A percentile compares a stretch with the other conserved stretches of the same genome.
Conservation (phyloP, 352 stramenopile species). For the Pythium apleroticum region DNA sequence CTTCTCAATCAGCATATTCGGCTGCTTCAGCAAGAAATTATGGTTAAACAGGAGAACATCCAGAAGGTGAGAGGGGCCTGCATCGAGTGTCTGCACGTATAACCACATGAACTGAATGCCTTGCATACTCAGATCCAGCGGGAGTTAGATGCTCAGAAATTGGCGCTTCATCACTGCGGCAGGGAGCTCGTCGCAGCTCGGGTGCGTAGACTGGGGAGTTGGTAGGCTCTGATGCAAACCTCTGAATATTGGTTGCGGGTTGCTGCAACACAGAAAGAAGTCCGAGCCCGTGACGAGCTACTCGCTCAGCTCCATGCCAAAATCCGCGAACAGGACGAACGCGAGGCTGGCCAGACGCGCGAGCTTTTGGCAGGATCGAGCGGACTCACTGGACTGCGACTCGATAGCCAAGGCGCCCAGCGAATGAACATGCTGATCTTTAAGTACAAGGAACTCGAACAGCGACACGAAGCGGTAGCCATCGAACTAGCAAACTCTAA, state of each 20-base stretch:
- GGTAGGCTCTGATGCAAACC: not conserved
- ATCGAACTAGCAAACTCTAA: slow-evolving; percentile 40
- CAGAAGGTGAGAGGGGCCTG: slow-evolving; percentile 17
- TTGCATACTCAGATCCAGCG: slow-evolving; percentile 44
- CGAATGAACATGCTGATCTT: slow-evolving; percentile 52
- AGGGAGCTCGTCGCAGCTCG: slow-evolving; percentile 57
- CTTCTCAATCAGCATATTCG: slow-evolving; percentile 45
- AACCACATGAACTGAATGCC: not conserved
- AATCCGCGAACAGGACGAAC: slow-evolving; percentile 32
- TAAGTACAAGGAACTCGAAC: slow-evolving; percentile 71
- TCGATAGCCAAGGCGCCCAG: slow-evolving; percentile 33
- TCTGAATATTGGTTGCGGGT: not conserved
- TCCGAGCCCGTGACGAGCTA: slow-evolving; percentile 46
- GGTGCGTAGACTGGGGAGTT: slow-evolving; percentile 26
- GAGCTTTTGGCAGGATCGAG: slow-evolving; percentile 30
- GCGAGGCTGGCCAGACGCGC: slow-evolving; percentile 40
- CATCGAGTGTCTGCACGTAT: not conserved
- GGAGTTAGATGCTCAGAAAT: slow-evolving; percentile 53
- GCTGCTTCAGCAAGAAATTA: slow-evolving; percentile 49
- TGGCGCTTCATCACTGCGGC: slow-evolving; percentile 60
- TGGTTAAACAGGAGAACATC: slow-evolving; percentile 37
- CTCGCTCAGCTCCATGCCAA: slow-evolving; percentile 38
- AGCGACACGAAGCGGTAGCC: slow-evolving; percentile 33
- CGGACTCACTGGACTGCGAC: slow-evolving; percentile 7
- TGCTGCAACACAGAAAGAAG: slow-evolving; percentile 35